A percentile compares a stretch with the other conserved stretches of the same genome.
These are phyloP conservation scores for Hyaloscypha bicolor DNA, from an alignment of 495 filamentous ascomycete species.

Conservation along the genomic window DNA sequence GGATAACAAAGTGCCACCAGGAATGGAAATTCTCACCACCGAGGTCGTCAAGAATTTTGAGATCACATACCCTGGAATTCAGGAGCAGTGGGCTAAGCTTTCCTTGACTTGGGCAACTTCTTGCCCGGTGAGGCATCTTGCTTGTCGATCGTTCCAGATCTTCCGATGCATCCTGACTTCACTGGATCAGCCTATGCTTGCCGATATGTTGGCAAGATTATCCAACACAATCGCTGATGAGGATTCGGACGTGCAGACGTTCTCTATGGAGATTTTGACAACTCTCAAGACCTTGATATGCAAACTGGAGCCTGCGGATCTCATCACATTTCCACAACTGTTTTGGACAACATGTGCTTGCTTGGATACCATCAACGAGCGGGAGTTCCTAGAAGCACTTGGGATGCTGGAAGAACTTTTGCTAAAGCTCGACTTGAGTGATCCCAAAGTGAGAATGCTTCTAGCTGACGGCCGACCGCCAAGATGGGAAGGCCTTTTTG, in stretches of 20 bases:
- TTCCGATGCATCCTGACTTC: constrained; percentile 92
- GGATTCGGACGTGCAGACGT: constrained; percentile 87
- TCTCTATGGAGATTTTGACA: constrained; percentile 96
- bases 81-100: constrained; percentile 86
- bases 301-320: constrained; percentile 74
- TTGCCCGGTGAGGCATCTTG: constrained; percentile 93
- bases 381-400: constrained; percentile 88
- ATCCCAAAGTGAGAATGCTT: constrained; percentile 64
- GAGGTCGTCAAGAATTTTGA: constrained; percentile 85
- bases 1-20: constrained; percentile 77
- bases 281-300: constrained; percentile 88
- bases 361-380: constrained; percentile 91
- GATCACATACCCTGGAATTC: constrained; percentile 80
- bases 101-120: constrained; percentile 94
- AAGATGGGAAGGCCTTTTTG: constrained; percentile 88
- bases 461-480: constrained; percentile 78
- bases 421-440: constrained; percentile 77
- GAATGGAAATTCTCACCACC: constrained; percentile 81
- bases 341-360: constrained; percentile 99
- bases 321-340: constrained; percentile 85
- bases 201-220: constrained; percentile 90
- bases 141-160: constrained; percentile 95
- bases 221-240: constrained; percentile 97
- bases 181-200: constrained; percentile 88
- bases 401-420: constrained; percentile 90